Base-by-base conservation (phyloP, 2,329 filamentous ascomycete species). In the Verticillium tricorpus region DNA sequence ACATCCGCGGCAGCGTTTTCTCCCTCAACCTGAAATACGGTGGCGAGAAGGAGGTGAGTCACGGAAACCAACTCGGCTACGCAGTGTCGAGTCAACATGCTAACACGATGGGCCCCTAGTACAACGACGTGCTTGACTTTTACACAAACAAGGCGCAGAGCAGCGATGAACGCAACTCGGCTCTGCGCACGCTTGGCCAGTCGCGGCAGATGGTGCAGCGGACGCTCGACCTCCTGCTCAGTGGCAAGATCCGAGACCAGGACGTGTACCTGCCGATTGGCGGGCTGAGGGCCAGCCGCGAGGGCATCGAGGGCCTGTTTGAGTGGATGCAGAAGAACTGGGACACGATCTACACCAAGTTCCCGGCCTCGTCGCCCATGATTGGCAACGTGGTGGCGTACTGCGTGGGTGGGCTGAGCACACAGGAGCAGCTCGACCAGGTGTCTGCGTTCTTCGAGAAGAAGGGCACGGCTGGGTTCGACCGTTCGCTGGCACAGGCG, bases 241-340 rank as follows among this genome's bases (percentile, higher is more conserved):
- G 87, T 73, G 86, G 89, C 64, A 89, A 96, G 67, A 90, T 97
- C 76, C 96, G 96, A 81, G 92, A 91, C 66, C 94, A 97, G 76
- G 94, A 98, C 74, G 88, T 97, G 66, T 97, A 97, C 78, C 87
- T 97, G 73, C 93, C 94, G 1, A 85, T 95, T 45, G 85, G 87
- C 37, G 91, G 91, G 8, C 84, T 98, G 32, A 87, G 93, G 62
- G 85, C 85, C 60, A 92, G 96, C 72, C 79, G 87, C 8, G 86
- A 88, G 54, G 94, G 94, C 67, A 90, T 96, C 61, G 81, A 90
- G 62, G 90, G 90, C 8, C 83, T 97, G 62, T 97, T 90, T 84
- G 76, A 74, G 19, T 98, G 92, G 91, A 82, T 96, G 80, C 90
- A 88, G 72, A 82, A 88, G 67, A 95, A 96, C 78, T 98, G 94